Base-by-base conservation (phyloP, 257 asterid genomes). In the Solanum tacnaense region DNA sequence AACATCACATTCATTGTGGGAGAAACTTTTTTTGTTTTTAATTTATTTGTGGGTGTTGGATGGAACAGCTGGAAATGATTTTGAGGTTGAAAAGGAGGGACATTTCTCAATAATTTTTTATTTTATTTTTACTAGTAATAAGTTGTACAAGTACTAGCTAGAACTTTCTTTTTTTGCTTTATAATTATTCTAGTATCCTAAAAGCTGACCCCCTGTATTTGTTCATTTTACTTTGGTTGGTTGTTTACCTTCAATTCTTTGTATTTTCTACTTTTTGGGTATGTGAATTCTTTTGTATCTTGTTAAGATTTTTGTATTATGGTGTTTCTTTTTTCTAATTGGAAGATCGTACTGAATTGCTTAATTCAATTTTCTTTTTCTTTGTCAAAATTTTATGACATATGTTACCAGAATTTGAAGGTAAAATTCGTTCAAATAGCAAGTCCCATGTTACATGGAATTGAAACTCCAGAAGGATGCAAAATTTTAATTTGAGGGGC, bases 1-100 rank as follows among this genome's bases (percentile, higher is more conserved):
- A 73, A 52, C 84, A 20, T 86, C 88, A 20, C 88, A 86, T 86
- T 86, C 84, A 86, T 85, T 85, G 79, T 86, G 68, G 60, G 84
- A 52, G 58, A 52, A 76, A 49, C 10, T 3, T 29, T 31, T 49
- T 39, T 13, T 3, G 23, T 21, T 23, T 60, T 62, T 62, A 16
- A 56, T 56, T 52, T 56, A 20, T 65, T 58, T 20, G 68, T 27
- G 13, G 88, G 68, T 29, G 88, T 41, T 25, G 7, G 62, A 41
- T 41, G 67, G 67, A 13, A 44, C 67, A 44, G 23, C 4, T 46
- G 85, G 41, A 81, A 46, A 81, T 46, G 85, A 10, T 81, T 46
- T 81, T 81, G 85, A 81, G 85, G 67, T 79, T 85, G 23, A 38
- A 56, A 68, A 29, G 23, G 38, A 41, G 39, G 27, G 35, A 70